Conservation (phyloP, 2,329 filamentous ascomycete species). For the Fusarium globosum region DNA sequence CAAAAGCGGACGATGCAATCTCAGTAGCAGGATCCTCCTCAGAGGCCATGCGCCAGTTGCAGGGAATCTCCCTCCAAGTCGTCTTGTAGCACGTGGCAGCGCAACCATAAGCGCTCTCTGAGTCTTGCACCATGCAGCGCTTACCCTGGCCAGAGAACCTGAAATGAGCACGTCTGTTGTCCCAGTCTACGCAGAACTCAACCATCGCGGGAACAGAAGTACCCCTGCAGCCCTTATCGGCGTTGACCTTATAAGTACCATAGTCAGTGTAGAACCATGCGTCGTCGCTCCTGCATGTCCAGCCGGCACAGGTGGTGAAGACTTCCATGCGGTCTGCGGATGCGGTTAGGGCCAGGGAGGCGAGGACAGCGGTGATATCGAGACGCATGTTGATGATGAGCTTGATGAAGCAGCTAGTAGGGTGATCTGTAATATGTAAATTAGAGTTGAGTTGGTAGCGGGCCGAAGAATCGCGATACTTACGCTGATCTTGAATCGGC, state of each 20-base stretch:
- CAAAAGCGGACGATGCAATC: neutral
- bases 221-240: too few species aligned
- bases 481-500: accelerated
- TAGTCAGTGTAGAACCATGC: too few species aligned
- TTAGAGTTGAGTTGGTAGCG: neutral
- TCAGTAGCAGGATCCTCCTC: neutral
- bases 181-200: too few species aligned
- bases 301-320: too few species aligned
- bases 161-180: neutral
- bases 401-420: too few species aligned
- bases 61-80: neutral
- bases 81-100: neutral
- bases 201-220: too few species aligned
- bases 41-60: neutral
- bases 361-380: neutral
- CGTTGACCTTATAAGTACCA: too few species aligned
- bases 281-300: too few species aligned
- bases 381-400: neutral
- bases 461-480: too few species aligned
- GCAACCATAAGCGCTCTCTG: neutral
- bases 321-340: too few species aligned
- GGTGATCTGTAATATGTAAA: too few species aligned
- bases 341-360: too few species aligned
- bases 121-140: neutral
- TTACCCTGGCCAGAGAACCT: neutral